Conservation (phyloP, 441 rosid species). For the Mallotus repandus region DNA sequence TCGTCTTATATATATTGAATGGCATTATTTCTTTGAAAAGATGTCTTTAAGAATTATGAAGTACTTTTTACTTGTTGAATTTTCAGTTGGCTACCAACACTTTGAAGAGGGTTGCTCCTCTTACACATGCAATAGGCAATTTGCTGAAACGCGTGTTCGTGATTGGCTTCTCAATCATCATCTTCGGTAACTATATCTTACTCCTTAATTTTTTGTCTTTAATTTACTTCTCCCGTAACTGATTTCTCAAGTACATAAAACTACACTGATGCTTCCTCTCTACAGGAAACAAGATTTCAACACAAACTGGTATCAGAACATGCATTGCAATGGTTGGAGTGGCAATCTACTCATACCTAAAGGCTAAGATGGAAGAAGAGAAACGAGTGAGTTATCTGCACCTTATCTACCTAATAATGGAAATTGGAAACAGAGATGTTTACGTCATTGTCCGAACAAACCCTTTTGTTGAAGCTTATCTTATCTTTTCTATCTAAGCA, state of each 20-base stretch:
- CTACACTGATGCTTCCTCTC: constrained; percentile 9
- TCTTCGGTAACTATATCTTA: constrained; percentile 53
- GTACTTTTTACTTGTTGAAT: background rate
- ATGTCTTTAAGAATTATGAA: background rate
- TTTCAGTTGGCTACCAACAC: constrained; percentile 90
- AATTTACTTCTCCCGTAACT: background rate
- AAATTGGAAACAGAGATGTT: background rate
- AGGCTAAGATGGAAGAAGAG: constrained; percentile 92
- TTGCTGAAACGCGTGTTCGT: constrained; percentile 96
- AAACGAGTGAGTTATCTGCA: constrained; percentile 54
- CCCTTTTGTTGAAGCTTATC: constrained; percentile 28
- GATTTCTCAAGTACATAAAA: background rate
- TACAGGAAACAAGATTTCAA: constrained; percentile 85
- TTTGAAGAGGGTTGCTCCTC: constrained; percentile 94
- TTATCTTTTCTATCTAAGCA: background rate
- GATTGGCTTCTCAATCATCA: constrained; percentile 79
- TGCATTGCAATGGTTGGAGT: constrained; percentile 84
- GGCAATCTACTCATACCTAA: constrained; percentile 73
- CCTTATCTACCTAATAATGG: background rate
- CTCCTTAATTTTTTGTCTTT: background rate
- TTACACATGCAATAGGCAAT: constrained; percentile 94
- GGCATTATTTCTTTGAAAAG: background rate
- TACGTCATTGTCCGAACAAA: background rate
- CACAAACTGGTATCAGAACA: constrained; percentile 87
- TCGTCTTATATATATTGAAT: background rate